Conservation (phyloP, 441 rosid genomes). For the Adansonia grandidieri region DNA sequence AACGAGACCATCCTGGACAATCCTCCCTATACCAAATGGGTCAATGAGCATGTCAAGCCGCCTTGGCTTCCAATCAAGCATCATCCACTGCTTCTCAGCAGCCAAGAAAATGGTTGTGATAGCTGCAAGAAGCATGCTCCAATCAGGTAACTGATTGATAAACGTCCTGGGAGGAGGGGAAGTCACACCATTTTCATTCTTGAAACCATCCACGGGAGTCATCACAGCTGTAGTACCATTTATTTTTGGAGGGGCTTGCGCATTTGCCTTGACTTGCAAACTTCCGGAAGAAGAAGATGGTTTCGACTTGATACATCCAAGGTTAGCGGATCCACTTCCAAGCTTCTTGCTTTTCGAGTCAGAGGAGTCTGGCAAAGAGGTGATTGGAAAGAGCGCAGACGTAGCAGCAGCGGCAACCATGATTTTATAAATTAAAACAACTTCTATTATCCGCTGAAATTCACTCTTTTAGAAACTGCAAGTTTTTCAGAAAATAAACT, state of each 20-base stretch:
- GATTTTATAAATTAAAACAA: slow-evolving; percentile 35
- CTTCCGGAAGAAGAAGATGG: slow-evolving; percentile 55
- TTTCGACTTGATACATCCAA: slow-evolving; percentile 52
- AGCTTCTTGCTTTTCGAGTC: slow-evolving; percentile 53
- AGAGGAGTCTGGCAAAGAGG: slow-evolving; percentile 48
- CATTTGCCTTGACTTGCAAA: slow-evolving; percentile 81
- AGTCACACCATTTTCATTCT: slow-evolving; percentile 51
- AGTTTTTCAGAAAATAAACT: neutral
- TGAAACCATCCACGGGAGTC: slow-evolving; percentile 47
- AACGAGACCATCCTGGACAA: slow-evolving; percentile 87
- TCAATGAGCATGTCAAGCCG: slow-evolving; percentile 83
- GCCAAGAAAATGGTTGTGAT: slow-evolving; percentile 94
- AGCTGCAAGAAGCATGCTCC: slow-evolving; percentile 99
- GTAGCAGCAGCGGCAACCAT: slow-evolving; percentile 89
- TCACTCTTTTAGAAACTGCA: neutral
- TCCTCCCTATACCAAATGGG: slow-evolving; percentile 80
- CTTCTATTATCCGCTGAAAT: slow-evolving; percentile 21
- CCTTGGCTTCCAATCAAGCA: slow-evolving; percentile 96
- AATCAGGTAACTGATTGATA: slow-evolving; percentile 92
- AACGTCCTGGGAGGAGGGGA: slow-evolving; percentile 82
- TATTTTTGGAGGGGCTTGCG: slow-evolving; percentile 87
- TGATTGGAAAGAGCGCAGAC: slow-evolving; percentile 69
- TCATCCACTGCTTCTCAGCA: slow-evolving; percentile 99
- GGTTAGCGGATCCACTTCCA: slow-evolving; percentile 51
- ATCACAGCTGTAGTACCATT: slow-evolving; percentile 67